Evolutionary conservation across 2,329 filamentous ascomycete species (phyloP).

Genomic region (Nemania sp.): DNA sequence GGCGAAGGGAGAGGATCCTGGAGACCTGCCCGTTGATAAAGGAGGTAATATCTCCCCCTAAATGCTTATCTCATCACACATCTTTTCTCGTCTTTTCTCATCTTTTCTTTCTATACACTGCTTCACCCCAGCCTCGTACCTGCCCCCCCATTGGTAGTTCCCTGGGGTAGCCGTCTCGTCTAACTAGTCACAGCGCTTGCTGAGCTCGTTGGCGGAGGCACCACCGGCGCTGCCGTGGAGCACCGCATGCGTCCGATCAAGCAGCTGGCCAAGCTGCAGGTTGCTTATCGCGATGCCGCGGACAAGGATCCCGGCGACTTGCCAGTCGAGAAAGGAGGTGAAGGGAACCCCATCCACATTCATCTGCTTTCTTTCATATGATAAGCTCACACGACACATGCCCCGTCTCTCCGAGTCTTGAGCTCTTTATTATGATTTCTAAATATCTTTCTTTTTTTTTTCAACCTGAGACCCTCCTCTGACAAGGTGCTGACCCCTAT

Average conservation of each 20-base stretch:
- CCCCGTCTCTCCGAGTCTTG: background rate
- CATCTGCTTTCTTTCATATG: background rate
- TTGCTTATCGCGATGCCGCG: conserved; percentile 9
- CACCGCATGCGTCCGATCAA: conserved; percentile 57
- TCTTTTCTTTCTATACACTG: background rate
- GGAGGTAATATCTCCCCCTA: conserved; percentile 42
- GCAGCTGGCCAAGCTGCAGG: conserved; percentile 45
- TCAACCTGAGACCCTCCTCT: background rate
- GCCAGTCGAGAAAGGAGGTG: conserved; percentile 45
- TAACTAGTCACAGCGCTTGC: conserved; percentile 20
- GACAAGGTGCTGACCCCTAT: conserved; percentile 9
- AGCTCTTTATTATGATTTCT: background rate
- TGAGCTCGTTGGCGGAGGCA: conserved; percentile 47
- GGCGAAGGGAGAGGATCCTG: conserved; percentile 41
- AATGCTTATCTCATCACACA: conserved; percentile 5
- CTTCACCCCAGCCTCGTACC: background rate
- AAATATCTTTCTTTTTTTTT: background rate
- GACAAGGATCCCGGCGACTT: conserved; percentile 46
- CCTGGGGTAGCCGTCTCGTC: conserved; percentile 10
- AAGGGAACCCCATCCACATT: conserved; percentile 27
- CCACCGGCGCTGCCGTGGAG: conserved; percentile 52
- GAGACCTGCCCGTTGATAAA: conserved; percentile 43
- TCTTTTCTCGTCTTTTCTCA: background rate
- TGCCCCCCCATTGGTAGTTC: background rate
- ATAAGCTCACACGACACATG: background rate